Base-by-base conservation (phyloP, 176 grass and related monocot species). In the Paspalum vaginatum region DNA sequence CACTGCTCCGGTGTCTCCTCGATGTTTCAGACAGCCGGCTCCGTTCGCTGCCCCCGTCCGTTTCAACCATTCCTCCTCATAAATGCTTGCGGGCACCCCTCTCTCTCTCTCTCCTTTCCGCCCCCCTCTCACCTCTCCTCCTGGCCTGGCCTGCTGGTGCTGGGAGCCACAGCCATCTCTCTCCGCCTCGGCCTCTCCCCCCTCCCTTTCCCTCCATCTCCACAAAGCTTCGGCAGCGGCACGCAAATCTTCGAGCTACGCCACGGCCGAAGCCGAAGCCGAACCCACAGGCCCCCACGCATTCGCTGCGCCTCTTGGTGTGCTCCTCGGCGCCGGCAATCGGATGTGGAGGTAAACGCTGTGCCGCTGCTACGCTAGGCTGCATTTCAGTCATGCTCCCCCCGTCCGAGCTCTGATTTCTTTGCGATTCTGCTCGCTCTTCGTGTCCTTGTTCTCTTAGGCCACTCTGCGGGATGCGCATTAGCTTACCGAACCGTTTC, bases 61-160 rank as follows among this genome's bases (percentile, higher is more conserved):
- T 59, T 59, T n/a, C n/a, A n/a, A n/a, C n/a, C 80, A 74, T 88
- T 88, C 75, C 81, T 68, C n/a, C 32, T 53, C 32, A 52, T 88
- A 84, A 84, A 78, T 84, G 80, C 58, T 4, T 22, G 11, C 22
- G 58, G 32, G 32, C 80, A 32, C 67, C 32, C 65, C 71, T 8
- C 64, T 52, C n/a, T 78, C 74, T 85, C 74, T 68, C 52, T 63
- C 55, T 55, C 13, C 59, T 48, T 54, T 18, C 75, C 65, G 16
- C 22, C 67, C 7, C 53, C 47, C 8, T 60, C 55, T 37, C 22
- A 6, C 46, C 38, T 47, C 66, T 47, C 42, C n/a, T 48, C 21
- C 67, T 48, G 44, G 13, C 13, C 67, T 70, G 32, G 32, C 32
- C 32, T 32, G 32, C 32, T 32, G n/a, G n/a, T n/a, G 32, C 32